These are phyloP conservation scores for Claviceps cyperi DNA, from an alignment of 2,329 filamentous ascomycete species.

Conservation along the genomic window DNA sequence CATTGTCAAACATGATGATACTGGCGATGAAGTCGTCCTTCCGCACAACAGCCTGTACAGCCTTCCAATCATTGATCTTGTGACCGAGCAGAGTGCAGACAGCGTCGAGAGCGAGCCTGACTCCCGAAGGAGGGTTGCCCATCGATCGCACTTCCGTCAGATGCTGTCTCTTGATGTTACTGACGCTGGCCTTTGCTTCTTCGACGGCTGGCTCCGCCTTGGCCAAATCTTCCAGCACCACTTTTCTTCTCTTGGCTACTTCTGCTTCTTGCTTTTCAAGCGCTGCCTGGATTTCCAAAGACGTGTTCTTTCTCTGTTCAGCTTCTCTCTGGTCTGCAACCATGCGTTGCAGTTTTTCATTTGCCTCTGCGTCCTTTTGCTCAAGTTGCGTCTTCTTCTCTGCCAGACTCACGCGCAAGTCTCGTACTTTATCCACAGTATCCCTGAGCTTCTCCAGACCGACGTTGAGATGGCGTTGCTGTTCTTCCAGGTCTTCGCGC, in stretches of 20 bases:
- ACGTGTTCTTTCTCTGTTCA: slow-evolving; percentile 77
- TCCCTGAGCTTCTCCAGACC: slow-evolving; percentile 94
- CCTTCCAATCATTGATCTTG: slow-evolving; percentile 82
- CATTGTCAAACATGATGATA: slow-evolving; percentile 95
- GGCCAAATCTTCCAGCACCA: slow-evolving; percentile 77
- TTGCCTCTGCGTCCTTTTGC: slow-evolving; percentile 86
- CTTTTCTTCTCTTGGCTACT: slow-evolving; percentile 66
- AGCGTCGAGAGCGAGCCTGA: slow-evolving; percentile 85
- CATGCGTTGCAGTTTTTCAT: slow-evolving; percentile 96
- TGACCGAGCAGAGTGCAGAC: slow-evolving; percentile 91
- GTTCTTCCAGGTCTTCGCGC: slow-evolving; percentile 93
- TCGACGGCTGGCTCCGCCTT: slow-evolving; percentile 84
- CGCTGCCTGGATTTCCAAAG: slow-evolving; percentile 74
- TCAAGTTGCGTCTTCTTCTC: slow-evolving; percentile 91
- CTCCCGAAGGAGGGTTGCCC: slow-evolving; percentile 80
- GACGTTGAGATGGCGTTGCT: slow-evolving; percentile 95
- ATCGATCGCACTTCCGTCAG: slow-evolving; percentile 96
- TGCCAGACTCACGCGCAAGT: slow-evolving; percentile 77
- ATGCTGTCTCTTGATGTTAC: slow-evolving; percentile 96
- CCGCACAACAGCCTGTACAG: slow-evolving; percentile 75
- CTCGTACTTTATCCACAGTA: slow-evolving; percentile 92
- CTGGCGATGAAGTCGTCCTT: slow-evolving; percentile 94
- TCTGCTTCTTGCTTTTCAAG: slow-evolving; percentile 82
- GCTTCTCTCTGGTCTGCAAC: slow-evolving; percentile 90
- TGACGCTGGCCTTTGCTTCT: slow-evolving; percentile 89